Conservation (phyloP, 169 alveolate genomes). For the Eimeria tenella region DNA sequence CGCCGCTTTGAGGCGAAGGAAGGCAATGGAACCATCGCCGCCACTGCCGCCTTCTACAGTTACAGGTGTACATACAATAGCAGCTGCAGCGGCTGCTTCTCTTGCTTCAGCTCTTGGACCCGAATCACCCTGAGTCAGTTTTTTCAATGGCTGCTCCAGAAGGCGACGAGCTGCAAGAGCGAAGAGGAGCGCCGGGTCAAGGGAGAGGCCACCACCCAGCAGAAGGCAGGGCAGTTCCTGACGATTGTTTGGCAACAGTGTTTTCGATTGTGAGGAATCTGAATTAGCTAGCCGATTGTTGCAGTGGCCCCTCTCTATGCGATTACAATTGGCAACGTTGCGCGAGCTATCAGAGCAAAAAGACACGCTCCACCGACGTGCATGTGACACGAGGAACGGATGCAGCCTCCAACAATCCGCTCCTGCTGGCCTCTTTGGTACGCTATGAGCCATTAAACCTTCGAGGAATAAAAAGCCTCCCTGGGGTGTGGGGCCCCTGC, state of each 20-base stretch:
- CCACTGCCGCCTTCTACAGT: slow-evolving; percentile 70
- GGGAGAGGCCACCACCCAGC: slow-evolving; percentile 54
- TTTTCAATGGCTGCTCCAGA: slow-evolving; percentile 31
- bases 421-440: not conserved
- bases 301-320: not conserved
- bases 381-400: not conserved
- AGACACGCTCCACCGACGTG: not conserved
- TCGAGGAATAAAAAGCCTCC: not conserved
- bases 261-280: not conserved
- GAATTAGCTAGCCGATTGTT: not conserved
- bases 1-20: slow-evolving; percentile 64
- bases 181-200: slow-evolving; percentile 32
- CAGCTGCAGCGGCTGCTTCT: not conserved
- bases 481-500: not conserved
- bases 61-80: slow-evolving; percentile 18
- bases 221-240: slow-evolving; percentile 28
- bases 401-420: not conserved
- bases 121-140: not conserved
- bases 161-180: slow-evolving; percentile 64
- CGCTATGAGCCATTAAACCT: not conserved
- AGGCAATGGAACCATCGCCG: slow-evolving; percentile 64
- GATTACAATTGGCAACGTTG: not conserved
- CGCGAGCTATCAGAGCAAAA: not conserved
- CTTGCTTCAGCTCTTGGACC: not conserved
- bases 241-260: not conserved